Evolutionary conservation across 148 eudicot genomes (phyloP).

Genomic region (Mesembryanthemum crystallinum): DNA sequence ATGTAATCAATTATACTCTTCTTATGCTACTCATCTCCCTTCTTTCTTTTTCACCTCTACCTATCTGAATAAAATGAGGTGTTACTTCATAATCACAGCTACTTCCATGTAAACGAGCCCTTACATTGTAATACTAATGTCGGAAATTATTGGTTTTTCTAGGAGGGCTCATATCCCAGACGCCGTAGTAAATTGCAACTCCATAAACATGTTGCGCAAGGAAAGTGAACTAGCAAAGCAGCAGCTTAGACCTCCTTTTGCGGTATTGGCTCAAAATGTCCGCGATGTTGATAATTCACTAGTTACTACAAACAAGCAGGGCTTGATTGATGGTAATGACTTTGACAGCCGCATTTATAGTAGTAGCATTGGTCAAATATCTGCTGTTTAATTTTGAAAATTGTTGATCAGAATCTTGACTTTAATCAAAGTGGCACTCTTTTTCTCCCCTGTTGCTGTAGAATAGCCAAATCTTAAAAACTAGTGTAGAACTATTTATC

Average conservation of each 20-base stretch:
- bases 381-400: constrained; percentile 29
- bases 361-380: constrained; percentile 17
- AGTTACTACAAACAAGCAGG: constrained; percentile 32
- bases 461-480: not conserved
- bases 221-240: constrained; percentile 34
- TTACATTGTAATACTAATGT: not conserved
- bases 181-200: constrained; percentile 28
- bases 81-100: no score
- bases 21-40: no score
- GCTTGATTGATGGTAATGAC: constrained; percentile 50
- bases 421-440: constrained; percentile 13
- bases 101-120: no score
- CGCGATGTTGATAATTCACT: constrained; percentile 25
- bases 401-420: constrained; percentile 25
- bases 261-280: constrained; percentile 58
- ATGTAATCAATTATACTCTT: no score
- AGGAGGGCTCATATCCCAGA: constrained; percentile 53
- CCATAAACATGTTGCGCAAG: constrained; percentile 31
- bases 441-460: constrained; percentile 13
- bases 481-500: not conserved
- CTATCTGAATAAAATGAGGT: no score
- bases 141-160: constrained; percentile 17
- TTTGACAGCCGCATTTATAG: constrained; percentile 22
- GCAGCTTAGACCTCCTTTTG: constrained; percentile 60
- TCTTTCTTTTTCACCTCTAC: no score